phyloP scores from a whole-genome alignment of 176 grass and related monocot genomes.

The Saccharum spontaneum region DNA sequence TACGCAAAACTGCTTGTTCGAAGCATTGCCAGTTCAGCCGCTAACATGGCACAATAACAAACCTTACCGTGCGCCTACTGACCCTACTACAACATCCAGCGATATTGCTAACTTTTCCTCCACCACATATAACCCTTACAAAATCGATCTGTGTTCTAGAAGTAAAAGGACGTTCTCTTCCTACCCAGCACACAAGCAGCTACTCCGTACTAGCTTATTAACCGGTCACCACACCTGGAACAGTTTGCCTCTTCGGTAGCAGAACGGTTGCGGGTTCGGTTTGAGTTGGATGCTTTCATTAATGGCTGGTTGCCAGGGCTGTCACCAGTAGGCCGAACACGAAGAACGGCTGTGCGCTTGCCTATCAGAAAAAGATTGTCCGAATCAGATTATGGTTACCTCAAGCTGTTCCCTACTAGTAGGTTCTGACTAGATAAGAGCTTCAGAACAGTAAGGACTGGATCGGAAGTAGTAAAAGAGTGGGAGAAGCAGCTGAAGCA shows the following conservation, averaged over 20 bases:
- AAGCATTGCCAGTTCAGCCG: no score
- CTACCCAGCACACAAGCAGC: background rate
- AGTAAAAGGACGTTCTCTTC: background rate
- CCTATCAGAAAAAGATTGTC: slow-evolving; percentile 32
- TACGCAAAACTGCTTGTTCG: background rate
- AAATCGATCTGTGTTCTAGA: background rate
- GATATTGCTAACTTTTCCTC: background rate
- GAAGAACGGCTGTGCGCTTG: slow-evolving; percentile 74
- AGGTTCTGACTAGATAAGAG: background rate
- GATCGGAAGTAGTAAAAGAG: background rate
- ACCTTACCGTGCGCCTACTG: background rate
- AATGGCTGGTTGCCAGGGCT: slow-evolving; percentile 56
- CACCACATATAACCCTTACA: background rate
- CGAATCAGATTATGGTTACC: background rate
- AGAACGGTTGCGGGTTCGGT: background rate
- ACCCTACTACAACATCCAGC: background rate
- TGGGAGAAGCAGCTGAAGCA: background rate
- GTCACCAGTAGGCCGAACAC: slow-evolving; percentile 72
- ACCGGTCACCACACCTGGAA: background rate
- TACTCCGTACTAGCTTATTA: background rate
- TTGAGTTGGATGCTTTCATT: background rate
- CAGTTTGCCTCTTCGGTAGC: background rate
- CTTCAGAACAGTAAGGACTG: background rate
- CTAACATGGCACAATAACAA: background rate
- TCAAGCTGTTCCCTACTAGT: background rate